Evolutionary conservation across 2,329 filamentous ascomycete genomes (phyloP), one percentile per base, ranked within the genome.

Genomic region (Penicillium hesseltinei): DNA sequence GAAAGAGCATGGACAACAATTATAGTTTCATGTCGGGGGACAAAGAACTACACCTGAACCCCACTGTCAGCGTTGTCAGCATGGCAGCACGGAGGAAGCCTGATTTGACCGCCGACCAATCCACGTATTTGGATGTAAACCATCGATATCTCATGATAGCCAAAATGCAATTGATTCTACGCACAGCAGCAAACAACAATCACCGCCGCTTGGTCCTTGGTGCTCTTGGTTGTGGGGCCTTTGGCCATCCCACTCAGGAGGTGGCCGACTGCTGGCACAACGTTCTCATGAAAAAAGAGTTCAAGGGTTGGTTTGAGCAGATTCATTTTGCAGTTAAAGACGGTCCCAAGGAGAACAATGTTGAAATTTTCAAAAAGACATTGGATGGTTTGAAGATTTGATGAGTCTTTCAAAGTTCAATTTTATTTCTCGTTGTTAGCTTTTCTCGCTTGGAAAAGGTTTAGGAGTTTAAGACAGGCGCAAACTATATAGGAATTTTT

Each of bases 211-310:
- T 91, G 9, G 83, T 91, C 5, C 77, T 91, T 1, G 88, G 88
- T 0, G 87, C 88, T 0, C 68, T 91, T 49, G 88, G 88, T 0
- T 91, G 88, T 64, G 88, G 88, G 4, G 86, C 82, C 0, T 89
- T 88, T 69, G 65, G 63, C 0, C 88, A 90, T 68, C 88, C 88
- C 9, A 78, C 79, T 0, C 72, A 75, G 33, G 84, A 85, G 59
- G 83, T 90, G n/a, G 86, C 84, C 2, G 58, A 74, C 35, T 86
- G 85, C 63, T 91, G 87, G 80, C 69, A 76, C 29, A 81, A 85
- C 65, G 85, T 89, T 35, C 73, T 90, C 54, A 56, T 67, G 31
- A 85, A 90, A 67, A 38, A 60, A 0, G 87, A 90, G 73, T 89
- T 88, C 62, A 65, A 72, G 39, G 84, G 84, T 1, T 88, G 86